A percentile compares a stretch with the other conserved stretches of the same genome.
Conservation (phyloP, 306 rosid species). For the Vigna mungo region DNA sequence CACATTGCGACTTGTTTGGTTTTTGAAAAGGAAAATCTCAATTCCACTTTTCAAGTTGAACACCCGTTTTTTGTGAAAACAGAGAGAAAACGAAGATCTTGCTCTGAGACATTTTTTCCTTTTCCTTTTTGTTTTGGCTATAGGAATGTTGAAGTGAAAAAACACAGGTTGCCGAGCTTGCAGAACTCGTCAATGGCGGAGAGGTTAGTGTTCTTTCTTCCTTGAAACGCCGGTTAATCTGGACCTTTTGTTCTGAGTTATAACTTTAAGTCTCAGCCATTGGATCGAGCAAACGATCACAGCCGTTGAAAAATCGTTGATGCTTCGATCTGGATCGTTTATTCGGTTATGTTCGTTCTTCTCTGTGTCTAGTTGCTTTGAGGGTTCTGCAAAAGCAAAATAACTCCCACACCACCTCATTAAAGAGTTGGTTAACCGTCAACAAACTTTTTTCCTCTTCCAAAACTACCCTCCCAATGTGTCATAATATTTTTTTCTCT, state of each 20-base stretch:
- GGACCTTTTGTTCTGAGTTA: constrained; percentile 47
- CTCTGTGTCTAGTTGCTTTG: not conserved
- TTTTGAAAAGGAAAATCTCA: not conserved
- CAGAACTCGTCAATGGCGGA: constrained; percentile 80
- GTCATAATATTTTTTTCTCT: rapidly evolving
- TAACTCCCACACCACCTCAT: constrained; percentile 37
- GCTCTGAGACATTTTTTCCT: constrained; percentile 4
- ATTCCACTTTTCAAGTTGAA: not conserved
- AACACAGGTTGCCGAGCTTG: constrained; percentile 65
- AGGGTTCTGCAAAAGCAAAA: constrained; percentile 14
- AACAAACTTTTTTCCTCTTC: constrained; percentile 35
- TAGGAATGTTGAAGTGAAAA: constrained; percentile 59
- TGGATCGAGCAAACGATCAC: constrained; percentile 48
- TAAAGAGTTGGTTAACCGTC: constrained; percentile 42
- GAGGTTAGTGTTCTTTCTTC: constrained; percentile 52
- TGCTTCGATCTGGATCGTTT: constrained; percentile 74
- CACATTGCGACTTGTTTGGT: constrained; percentile 16
- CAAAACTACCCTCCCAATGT: constrained; percentile 43
- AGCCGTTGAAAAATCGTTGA: constrained; percentile 58
- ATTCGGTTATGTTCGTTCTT: constrained; percentile 64
- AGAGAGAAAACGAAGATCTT: constrained; percentile 26
- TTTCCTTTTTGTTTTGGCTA: constrained; percentile 1
- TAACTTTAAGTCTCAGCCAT: constrained; percentile 35
- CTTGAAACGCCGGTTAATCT: constrained; percentile 39
- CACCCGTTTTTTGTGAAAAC: not conserved